Base-by-base conservation (phyloP, 345 rosid genomes). In the Mallotus nudiflorus region DNA sequence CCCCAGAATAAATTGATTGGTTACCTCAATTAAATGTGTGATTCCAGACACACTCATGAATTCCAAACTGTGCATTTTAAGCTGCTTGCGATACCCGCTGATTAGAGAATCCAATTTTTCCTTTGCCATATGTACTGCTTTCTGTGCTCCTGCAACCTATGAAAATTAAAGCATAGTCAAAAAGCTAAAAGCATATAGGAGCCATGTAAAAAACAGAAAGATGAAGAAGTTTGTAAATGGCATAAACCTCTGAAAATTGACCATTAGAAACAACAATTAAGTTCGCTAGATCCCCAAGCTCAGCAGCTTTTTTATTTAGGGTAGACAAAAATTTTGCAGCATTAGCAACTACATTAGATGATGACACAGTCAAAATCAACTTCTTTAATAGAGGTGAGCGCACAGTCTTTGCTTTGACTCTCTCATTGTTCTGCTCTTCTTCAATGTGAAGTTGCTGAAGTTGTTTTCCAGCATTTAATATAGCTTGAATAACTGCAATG, bases 221-320 rank as follows among this genome's bases (percentile, higher is more conserved):
- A 57, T 9, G 24, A 18, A 25, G 72, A 65, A 45, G 14, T 55
- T 55, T 42, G 54, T 55, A 62, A 39, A 75, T 22, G 63, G 25
- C 46, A 74, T 69, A 77, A 74, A 93, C 95, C 93, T 94, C 98
- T 15, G 88, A 82, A 79, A 86, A 94, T 77, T 78, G 91, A 72
- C 78, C 83, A 59, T 74, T 73, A 54, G 95, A 88, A 58, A 72
- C 63, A 67, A 84, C 79, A 60, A 94, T 62, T 74, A 88, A 79
- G 78, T 88, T 85, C 28, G 75, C 72, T 25, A 89, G 75, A 73
- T 94, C 90, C 73, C 96, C 95, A 77, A 71, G 70, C 66, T 80
- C 88, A 74, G 95, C 96, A 13, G 90, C 96, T 80, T 94, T 91
- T 82, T 88, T 88, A 70, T 87, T 88, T 62, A 94, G 71, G 40